Conservation (phyloP, 139 green algal species). For the Chlamydomonas sp. region DNA sequence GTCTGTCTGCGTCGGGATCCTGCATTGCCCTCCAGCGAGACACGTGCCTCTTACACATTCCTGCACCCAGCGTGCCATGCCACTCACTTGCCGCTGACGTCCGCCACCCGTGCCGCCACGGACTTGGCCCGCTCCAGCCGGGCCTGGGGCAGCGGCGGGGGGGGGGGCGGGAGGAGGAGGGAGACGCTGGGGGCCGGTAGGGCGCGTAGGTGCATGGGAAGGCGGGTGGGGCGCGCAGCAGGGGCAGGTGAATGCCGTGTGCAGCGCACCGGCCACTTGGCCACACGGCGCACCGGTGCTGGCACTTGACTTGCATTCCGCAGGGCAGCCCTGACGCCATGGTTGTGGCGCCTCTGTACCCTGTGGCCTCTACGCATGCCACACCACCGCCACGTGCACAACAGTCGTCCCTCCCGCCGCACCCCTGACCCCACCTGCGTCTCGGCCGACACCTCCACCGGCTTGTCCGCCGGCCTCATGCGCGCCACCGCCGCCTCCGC, state of each 20-base stretch:
- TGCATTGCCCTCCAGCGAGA: no score
- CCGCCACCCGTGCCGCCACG: background rate
- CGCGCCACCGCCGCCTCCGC: constrained; percentile 16
- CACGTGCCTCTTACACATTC: no score
- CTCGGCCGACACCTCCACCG: background rate
- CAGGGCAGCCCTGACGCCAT: no score
- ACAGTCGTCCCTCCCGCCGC: background rate
- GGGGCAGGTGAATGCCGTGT: no score
- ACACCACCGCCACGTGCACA: no score
- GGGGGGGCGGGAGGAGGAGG: background rate
- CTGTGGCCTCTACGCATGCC: no score
- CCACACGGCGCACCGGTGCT: no score
- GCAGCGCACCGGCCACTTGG: no score
- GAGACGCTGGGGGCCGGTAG: background rate
- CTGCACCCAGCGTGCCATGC: background rate
- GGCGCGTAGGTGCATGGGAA: background rate
- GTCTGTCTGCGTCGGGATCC: no score
- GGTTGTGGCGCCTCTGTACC: no score
- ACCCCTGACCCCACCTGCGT: background rate
- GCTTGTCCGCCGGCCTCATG: background rate
- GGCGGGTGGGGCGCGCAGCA: no score
- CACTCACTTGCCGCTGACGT: constrained; percentile 19
- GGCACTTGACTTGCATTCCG: no score
- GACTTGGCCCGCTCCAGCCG: constrained; percentile 5
- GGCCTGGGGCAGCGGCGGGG: background rate